A percentile compares a stretch with the other conserved stretches of the same genome.
These are phyloP conservation scores for Aureobasidium sp. DNA, from an alignment of 2,329 filamentous ascomycete species.

Conservation along the genomic window DNA sequence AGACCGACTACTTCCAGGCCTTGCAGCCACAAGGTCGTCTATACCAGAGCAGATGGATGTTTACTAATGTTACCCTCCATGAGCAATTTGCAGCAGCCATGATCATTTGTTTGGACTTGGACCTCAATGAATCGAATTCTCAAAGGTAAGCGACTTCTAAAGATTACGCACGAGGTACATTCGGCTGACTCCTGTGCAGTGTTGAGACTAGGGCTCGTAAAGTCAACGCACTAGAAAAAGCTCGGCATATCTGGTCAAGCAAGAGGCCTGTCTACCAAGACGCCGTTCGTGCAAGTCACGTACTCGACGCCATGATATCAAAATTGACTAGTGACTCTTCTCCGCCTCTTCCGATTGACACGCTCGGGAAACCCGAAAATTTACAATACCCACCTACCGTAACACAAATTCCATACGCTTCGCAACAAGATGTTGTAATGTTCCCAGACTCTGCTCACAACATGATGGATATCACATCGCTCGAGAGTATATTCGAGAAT, in stretches of 20 bases:
- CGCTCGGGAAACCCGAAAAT: background rate
- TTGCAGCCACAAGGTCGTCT: conserved; percentile 42
- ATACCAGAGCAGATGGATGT: conserved; percentile 42
- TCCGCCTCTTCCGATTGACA: background rate
- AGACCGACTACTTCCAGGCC: conserved; percentile 50
- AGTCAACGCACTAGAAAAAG: conserved; percentile 1
- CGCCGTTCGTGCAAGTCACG: conserved; percentile 7
- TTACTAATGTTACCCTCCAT: conserved; percentile 40
- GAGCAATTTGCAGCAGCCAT: conserved; percentile 49
- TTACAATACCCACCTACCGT: background rate
- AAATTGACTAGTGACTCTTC: background rate
- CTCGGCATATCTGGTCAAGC: conserved; percentile 8
- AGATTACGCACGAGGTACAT: background rate
- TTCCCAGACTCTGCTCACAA: background rate
- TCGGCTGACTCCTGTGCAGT: background rate
- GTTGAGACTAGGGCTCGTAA: background rate
- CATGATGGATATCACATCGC: conserved; percentile 1
- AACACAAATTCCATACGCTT: background rate
- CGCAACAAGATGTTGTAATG: background rate
- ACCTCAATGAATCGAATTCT: conserved; percentile 4
- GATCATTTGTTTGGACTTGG: conserved; percentile 45
- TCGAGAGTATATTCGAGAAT: conserved; percentile 13
- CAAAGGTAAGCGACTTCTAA: background rate
- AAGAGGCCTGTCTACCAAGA: conserved; percentile 4
- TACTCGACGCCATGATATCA: conserved; percentile 14